Conservation (phyloP, 768 basidiomycete genomes). For the Pisolithus marmoratus region DNA sequence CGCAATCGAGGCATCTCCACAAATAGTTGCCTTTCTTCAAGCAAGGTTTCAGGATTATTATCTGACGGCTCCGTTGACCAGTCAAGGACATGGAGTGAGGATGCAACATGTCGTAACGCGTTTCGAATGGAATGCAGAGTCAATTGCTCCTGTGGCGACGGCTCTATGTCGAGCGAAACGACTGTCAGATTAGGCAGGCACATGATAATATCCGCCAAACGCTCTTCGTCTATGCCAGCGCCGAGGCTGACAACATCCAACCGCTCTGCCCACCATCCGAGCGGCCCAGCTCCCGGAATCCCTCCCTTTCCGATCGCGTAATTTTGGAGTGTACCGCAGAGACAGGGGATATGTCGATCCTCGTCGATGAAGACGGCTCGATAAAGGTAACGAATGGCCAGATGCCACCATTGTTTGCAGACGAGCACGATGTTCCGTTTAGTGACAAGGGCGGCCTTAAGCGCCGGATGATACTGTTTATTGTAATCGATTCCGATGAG, state of each 20-base stretch:
- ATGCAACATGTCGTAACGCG: slow-evolving; percentile 11
- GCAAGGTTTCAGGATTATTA: background rate
- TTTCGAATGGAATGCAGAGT: slow-evolving; percentile 8
- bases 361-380: slow-evolving; percentile 15
- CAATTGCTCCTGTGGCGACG: background rate
- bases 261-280: slow-evolving; percentile 20
- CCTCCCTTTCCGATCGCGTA: slow-evolving; percentile 8
- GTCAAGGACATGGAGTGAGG: slow-evolving; percentile 18
- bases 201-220: slow-evolving; percentile 10
- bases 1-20: slow-evolving; percentile 12
- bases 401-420: slow-evolving; percentile 24
- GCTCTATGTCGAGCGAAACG: slow-evolving; percentile 9
- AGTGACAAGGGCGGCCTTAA: slow-evolving; percentile 17
- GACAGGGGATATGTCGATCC: slow-evolving; percentile 11
- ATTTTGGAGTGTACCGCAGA: slow-evolving; percentile 10
- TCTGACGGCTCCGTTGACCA: slow-evolving; percentile 1
- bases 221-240: slow-evolving; percentile 1
- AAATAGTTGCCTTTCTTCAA: background rate
- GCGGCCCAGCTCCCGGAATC: slow-evolving; percentile 2
- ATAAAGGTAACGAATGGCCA: slow-evolving; percentile 20
- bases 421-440: slow-evolving; percentile 23
- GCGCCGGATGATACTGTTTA: background rate
- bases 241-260: slow-evolving; percentile 21
- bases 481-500: slow-evolving; percentile 6
- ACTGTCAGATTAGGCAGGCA: slow-evolving; percentile 15